Conservation (phyloP, 2,329 filamentous ascomycete genomes). For the Neodidymelliopsis sp. region DNA sequence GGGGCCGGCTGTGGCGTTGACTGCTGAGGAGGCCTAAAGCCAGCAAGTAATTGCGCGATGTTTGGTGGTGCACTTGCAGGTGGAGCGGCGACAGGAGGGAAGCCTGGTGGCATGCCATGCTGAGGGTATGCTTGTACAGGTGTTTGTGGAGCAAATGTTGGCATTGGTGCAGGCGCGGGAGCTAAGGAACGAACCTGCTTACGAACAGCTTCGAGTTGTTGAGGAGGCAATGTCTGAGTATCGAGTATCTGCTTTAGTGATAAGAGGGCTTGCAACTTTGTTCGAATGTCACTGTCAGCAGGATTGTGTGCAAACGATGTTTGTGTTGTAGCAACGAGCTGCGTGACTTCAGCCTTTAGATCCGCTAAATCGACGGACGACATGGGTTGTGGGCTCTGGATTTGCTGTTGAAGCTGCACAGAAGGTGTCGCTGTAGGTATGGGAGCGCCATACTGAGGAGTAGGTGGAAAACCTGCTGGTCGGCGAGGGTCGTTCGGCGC, state of each 20-base stretch:
- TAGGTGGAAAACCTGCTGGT: conserved; percentile 34
- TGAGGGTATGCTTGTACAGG: conserved; percentile 40
- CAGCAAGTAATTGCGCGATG: conserved; percentile 42
- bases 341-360: conserved; percentile 83
- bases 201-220: conserved; percentile 84
- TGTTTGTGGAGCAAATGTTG: conserved; percentile 45
- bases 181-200: conserved; percentile 82
- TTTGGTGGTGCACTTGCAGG: conserved; percentile 33
- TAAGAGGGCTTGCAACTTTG: conserved; percentile 82
- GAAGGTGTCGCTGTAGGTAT: conserved; percentile 33
- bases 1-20: conserved; percentile 30
- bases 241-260: conserved; percentile 84
- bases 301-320: conserved; percentile 78
- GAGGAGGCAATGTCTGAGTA: conserved; percentile 77
- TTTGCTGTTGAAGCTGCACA: conserved; percentile 44
- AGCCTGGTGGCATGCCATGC: conserved; percentile 24
- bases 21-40: conserved; percentile 30
- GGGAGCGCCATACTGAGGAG: conserved; percentile 37
- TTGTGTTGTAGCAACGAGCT: conserved; percentile 76
- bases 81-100: conserved; percentile 27
- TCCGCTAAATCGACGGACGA: conserved; percentile 59
- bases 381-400: conserved; percentile 35
- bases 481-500: conserved; percentile 45
- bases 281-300: conserved; percentile 77
- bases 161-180: conserved; percentile 62